Evolutionary conservation across 805 yeast genomes (phyloP).

Genomic region (Cyberlindnera veronae): DNA sequence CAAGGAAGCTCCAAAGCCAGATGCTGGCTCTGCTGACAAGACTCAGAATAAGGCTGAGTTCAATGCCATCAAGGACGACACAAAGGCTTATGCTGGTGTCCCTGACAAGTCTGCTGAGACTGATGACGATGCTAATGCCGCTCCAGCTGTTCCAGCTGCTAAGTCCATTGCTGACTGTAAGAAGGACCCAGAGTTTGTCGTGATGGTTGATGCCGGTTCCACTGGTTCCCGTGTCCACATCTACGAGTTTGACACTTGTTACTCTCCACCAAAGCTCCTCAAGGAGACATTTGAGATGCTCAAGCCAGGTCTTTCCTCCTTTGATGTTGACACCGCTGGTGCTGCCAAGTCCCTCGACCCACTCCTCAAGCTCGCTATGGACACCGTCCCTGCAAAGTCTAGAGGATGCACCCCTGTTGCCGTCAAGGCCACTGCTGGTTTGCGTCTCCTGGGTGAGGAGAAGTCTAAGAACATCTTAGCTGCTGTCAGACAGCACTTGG

Average conservation of each 20-base stretch:
- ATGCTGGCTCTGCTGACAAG: conserved; percentile 10
- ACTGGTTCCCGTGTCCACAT: conserved; percentile 96
- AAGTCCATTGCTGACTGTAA: conserved; percentile 31
- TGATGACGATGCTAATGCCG: conserved; percentile 10
- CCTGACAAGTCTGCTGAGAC: conserved; percentile 24
- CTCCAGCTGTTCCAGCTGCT: conserved; percentile 11
- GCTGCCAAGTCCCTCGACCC: conserved; percentile 93
- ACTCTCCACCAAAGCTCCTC: conserved; percentile 75
- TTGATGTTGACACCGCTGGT: conserved; percentile 70
- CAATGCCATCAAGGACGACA: conserved; percentile 28
- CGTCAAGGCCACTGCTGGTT: conserved; percentile 97
- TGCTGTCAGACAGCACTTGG: conserved; percentile 75
- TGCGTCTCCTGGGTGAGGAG: conserved; percentile 77
- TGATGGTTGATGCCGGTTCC: conserved; percentile 98
- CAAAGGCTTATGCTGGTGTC: conserved; percentile 28
- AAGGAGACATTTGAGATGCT: conserved; percentile 83
- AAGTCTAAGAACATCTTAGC: conserved; percentile 67
- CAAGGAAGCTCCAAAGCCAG: conserved; percentile 29
- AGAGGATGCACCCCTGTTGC: conserved; percentile 89
- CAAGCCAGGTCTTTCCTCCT: conserved; percentile 88
- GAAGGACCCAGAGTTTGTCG: conserved; percentile 62
- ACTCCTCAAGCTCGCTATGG: conserved; percentile 69
- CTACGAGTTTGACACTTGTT: conserved; percentile 85
- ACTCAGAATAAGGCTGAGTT: conserved; percentile 18
- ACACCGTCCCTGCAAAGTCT: conserved; percentile 67